These are phyloP conservation scores for Chalaropsis thielavioides DNA, from an alignment of 2,329 filamentous ascomycete species.

Conservation along the genomic window DNA sequence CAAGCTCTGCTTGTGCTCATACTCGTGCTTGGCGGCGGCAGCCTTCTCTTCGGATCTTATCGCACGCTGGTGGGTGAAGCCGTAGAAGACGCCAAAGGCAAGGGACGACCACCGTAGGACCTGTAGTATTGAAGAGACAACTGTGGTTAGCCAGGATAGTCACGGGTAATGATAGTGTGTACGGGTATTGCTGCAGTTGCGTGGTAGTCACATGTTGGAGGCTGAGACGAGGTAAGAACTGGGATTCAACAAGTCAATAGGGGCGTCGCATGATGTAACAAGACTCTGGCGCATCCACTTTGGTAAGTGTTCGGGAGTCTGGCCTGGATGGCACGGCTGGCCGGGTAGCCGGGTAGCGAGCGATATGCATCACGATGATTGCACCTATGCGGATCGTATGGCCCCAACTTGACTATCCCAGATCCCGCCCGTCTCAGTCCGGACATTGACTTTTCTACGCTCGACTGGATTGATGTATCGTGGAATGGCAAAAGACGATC, in stretches of 20 bases:
- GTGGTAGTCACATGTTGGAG: background rate
- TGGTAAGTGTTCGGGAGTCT: background rate
- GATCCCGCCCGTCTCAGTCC: background rate
- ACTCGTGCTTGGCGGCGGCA: constrained; percentile 63
- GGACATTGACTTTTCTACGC: background rate
- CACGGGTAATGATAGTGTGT: background rate
- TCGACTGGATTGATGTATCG: background rate
- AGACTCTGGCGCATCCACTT: background rate
- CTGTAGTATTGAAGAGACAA: constrained; percentile 34
- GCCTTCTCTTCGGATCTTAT: constrained; percentile 59
- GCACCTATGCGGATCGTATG: background rate
- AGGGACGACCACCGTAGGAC: constrained; percentile 96
- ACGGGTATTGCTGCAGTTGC: background rate
- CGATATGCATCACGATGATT: background rate
- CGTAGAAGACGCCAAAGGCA: constrained; percentile 83
- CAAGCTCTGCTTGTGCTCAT: constrained; percentile 77
- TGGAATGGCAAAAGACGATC: background rate
- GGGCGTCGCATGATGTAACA: background rate
- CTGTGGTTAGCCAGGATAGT: background rate
- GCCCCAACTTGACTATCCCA: background rate
- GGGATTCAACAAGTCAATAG: background rate
- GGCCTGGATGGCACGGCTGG: background rate
- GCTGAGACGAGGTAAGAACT: background rate
- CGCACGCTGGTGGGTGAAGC: constrained; percentile 79
- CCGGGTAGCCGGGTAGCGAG: background rate